Conservation (phyloP, 148 eudicot genomes). For the Rhododendron henanense region DNA sequence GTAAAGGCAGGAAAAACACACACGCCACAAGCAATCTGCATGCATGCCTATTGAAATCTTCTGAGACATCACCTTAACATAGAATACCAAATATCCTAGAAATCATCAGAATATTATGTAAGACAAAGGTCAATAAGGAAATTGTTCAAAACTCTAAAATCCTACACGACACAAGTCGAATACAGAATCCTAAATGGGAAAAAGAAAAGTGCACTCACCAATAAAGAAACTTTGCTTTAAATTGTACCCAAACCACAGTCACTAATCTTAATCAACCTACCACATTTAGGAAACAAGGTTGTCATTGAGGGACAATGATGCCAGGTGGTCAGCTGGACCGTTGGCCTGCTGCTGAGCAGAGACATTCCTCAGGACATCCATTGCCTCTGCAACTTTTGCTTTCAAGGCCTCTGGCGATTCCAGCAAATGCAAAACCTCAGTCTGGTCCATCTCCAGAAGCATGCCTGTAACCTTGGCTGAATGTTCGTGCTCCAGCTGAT, state of each 20-base stretch:
- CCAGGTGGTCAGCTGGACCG: slow-evolving; percentile 54
- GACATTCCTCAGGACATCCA: slow-evolving; percentile 68
- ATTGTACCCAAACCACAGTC: background rate
- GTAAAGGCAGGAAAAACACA: background rate
- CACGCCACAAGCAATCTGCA: background rate
- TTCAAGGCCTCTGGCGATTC: slow-evolving; percentile 70
- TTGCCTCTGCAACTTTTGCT: slow-evolving; percentile 75
- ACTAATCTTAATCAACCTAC: background rate
- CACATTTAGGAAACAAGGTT: slow-evolving; percentile 27
- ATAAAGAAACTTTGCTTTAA: background rate
- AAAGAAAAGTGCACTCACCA: background rate
- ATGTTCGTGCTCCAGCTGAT: slow-evolving; percentile 60
- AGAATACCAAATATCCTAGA: background rate
- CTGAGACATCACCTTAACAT: background rate
- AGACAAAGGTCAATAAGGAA: background rate
- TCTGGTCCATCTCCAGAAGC: slow-evolving; percentile 83
- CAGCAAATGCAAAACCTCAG: slow-evolving; percentile 65
- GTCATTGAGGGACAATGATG: slow-evolving; percentile 55
- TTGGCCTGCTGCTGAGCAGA: slow-evolving; percentile 39
- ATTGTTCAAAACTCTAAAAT: background rate
- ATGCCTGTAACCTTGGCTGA: slow-evolving; percentile 84
- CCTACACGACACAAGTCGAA: background rate
- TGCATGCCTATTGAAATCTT: background rate
- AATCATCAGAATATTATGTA: background rate
- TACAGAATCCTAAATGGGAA: background rate